A percentile compares a stretch with the other conserved stretches of the same genome.
phyloP scores from a whole-genome alignment of 2,329 filamentous ascomycete genomes.

The Zalaria obscura region DNA sequence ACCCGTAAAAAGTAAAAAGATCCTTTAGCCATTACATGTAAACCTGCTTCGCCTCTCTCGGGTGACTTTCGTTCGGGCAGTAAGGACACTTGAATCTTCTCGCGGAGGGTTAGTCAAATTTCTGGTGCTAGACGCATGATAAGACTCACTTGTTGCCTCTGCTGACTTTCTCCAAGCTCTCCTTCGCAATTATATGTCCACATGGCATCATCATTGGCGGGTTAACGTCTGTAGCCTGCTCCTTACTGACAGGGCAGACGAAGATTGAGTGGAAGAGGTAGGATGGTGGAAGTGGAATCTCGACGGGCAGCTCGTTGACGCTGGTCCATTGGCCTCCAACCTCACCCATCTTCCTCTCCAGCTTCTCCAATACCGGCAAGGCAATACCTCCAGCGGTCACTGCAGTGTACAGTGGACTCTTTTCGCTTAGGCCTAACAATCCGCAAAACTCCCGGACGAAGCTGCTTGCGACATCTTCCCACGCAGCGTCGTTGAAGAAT shows the following conservation, averaged over 20 bases:
- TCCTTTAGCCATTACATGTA: slow-evolving; percentile 15
- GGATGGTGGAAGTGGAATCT: slow-evolving; percentile 48
- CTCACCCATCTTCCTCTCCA: slow-evolving; percentile 73
- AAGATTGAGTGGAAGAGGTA: slow-evolving; percentile 89
- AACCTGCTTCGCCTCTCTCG: slow-evolving; percentile 63
- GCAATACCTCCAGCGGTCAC: slow-evolving; percentile 87
- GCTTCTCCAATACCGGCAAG: slow-evolving; percentile 75
- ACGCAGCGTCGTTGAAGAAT: slow-evolving; percentile 63
- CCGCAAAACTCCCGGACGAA: slow-evolving; percentile 80
- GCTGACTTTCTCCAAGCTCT: slow-evolving; percentile 64
- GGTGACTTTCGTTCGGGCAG: slow-evolving; percentile 70
- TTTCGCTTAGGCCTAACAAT: slow-evolving; percentile 73
- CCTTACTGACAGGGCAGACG: slow-evolving; percentile 92
- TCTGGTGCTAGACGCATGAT: not conserved
- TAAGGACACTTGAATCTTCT: slow-evolving; percentile 86
- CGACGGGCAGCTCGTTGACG: slow-evolving; percentile 68
- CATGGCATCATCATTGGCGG: slow-evolving; percentile 96
- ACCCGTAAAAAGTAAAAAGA: not conserved
- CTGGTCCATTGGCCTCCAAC: slow-evolving; percentile 94
- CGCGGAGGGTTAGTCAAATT: slow-evolving; percentile 9
- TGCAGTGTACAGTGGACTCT: slow-evolving; percentile 85
- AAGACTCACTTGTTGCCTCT: slow-evolving; percentile 41
- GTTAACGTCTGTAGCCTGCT: slow-evolving; percentile 84
- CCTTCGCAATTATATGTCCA: slow-evolving; percentile 81
- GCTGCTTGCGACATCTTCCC: slow-evolving; percentile 69